These are phyloP conservation scores for Kwoniella shivajii DNA, from an alignment of 1,284 basidiomycete species.

Conservation along the genomic window DNA sequence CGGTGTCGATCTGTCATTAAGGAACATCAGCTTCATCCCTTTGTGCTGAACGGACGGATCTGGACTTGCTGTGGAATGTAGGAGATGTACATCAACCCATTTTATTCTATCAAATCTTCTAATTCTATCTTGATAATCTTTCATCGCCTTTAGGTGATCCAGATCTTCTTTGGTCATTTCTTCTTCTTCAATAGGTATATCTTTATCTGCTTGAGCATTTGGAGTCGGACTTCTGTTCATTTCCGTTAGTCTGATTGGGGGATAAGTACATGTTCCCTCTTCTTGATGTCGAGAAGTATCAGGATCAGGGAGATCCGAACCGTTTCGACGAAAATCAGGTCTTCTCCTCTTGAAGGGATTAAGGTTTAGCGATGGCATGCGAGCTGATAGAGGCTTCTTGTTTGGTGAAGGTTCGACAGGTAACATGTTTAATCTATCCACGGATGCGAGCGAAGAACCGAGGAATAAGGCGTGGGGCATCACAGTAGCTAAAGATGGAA, in stretches of 20 bases:
- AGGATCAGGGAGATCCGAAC: too few relatives aligned
- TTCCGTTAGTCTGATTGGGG: neutral
- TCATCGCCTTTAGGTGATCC: conserved; percentile 24
- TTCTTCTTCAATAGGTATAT: conserved; percentile 1
- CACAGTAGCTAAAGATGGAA: conserved; percentile 64
- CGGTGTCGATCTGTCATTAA: conserved; percentile 45
- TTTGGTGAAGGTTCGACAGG: conserved; percentile 31
- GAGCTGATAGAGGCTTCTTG: conserved; percentile 9
- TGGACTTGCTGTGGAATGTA: conserved; percentile 66
- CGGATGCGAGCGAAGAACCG: conserved; percentile 79
- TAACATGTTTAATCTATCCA: conserved; percentile 63
- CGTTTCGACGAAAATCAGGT: neutral
- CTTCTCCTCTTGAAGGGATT: conserved; percentile 15
- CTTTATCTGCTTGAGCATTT: neutral
- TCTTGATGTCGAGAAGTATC: too few relatives aligned
- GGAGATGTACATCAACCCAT: conserved; percentile 74
- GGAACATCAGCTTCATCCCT: neutral
- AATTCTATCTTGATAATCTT: conserved; percentile 60
- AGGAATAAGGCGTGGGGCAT: conserved; percentile 90
- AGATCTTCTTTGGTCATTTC: conserved; percentile 19
- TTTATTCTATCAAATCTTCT: conserved; percentile 64
- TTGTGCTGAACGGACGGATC: neutral
- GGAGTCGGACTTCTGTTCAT: neutral
- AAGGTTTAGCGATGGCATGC: conserved; percentile 28
- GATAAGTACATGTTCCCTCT: too few relatives aligned